These are phyloP conservation scores for Trichophyton equinum DNA, from an alignment of 2,329 filamentous ascomycete genomes.

Conservation along the genomic window DNA sequence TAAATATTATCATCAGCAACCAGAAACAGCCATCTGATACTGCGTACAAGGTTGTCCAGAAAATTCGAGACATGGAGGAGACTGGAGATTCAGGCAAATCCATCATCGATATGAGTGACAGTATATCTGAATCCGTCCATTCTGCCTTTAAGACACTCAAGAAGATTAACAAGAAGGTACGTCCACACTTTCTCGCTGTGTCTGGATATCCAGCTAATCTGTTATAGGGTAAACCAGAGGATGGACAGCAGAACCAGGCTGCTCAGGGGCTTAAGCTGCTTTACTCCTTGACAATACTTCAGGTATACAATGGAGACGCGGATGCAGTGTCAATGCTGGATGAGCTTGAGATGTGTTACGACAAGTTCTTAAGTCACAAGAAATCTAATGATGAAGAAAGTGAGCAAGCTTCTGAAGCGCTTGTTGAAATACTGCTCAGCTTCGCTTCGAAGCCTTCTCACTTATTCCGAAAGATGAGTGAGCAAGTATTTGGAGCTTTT, in stretches of 20 bases:
- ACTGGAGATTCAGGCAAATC: conserved; percentile 28
- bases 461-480: conserved; percentile 71
- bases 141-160: conserved; percentile 31
- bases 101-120: conserved; percentile 38
- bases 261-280: conserved; percentile 62
- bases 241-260: conserved; percentile 32
- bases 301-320: conserved; percentile 78
- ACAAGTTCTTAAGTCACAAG: conserved; percentile 45
- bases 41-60: conserved; percentile 30
- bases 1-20: conserved; percentile 39
- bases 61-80: conserved; percentile 29
- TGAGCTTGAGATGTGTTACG: conserved; percentile 66
- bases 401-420: conserved; percentile 47
- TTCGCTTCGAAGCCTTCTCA: conserved; percentile 77
- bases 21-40: conserved; percentile 26
- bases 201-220: conserved; percentile 13
- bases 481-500: conserved; percentile 79
- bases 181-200: neutral
- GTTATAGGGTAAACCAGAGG: conserved; percentile 41
- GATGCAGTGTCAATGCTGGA: conserved; percentile 73
- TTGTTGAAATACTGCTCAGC: conserved; percentile 81
- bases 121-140: conserved; percentile 32
- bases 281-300: conserved; percentile 71
- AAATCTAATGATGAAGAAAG: conserved; percentile 41
- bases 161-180: conserved; percentile 27